Base-by-base conservation (phyloP, 352 stramenopile species). In the Phytopythium montanum region DNA sequence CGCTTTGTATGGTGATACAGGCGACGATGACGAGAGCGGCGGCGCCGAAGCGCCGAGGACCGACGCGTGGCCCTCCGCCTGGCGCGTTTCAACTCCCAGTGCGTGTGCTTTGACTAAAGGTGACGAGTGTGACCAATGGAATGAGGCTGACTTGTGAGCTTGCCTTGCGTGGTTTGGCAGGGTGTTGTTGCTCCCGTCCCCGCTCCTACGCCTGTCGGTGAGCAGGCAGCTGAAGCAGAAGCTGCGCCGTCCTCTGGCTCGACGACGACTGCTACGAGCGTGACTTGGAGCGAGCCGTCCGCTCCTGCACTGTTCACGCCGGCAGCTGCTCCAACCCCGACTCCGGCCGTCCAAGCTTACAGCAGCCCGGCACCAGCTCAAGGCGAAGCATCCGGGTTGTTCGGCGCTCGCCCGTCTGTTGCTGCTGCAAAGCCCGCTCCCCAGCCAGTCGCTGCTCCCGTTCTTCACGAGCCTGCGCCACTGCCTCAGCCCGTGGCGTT, bases 1-100 rank as follows among this genome's bases (percentile, higher is more conserved):
- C 31, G 45, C 14, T 21, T 16, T 4, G 4, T 26, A n/a, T 53
- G 9, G 58, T 41, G 0, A 44, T 59, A 33, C 33, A 95, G 83
- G 65, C 81, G 26, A 94, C 81, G 3, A 91, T 95, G 80, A 80
- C 77, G 18, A 72, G 86, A 60, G 86, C 82, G 54, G 74, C 82
- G 12, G 86, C 81, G 38, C 86, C 86, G 0, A 92, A 92, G 61
- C 86, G 86, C 44, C 75, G 86, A 54, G 86, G 81, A n/a, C 84
- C 84, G 5, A 76, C 79, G 18, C 62, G 76, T 39, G 48, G 70
- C n/a, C 67, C 74, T 33, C 81, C 84, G 18, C 79, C 84, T 18
- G 84, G 79, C 56, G 81, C 81, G 49, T 81, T 89, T 31, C 74
- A 78, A 36, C 76, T 91, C 64, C 65, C 79, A 41, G 74, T 86